These are phyloP conservation scores for Hyphodiscus sp. DNA, from an alignment of 2,329 filamentous ascomycete genomes.

Conservation along the genomic window DNA sequence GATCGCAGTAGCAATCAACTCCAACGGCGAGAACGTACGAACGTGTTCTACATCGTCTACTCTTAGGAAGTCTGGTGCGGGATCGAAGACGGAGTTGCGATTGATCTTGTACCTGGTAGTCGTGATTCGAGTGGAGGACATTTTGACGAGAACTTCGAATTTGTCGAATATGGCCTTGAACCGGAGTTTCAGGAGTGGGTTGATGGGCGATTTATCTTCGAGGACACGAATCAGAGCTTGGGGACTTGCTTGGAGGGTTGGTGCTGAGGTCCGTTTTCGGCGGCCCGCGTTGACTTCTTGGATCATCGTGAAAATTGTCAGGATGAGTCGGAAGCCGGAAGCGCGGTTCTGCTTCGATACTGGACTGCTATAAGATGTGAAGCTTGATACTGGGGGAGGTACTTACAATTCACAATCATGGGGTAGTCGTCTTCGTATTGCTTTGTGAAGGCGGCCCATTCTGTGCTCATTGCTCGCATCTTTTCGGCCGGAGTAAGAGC, in stretches of 20 bases:
- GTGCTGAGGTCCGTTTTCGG: constrained; percentile 10
- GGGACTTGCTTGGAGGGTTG: constrained; percentile 27
- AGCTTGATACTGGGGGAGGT: constrained; percentile 2
- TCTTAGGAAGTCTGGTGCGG: constrained; percentile 23
- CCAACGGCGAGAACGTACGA: constrained; percentile 31
- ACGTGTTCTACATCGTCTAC: constrained; percentile 23
- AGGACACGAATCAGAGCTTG: constrained; percentile 27
- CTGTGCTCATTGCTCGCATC: constrained; percentile 37
- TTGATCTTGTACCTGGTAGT: constrained; percentile 21
- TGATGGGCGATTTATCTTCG: constrained; percentile 25
- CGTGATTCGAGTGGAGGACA: constrained; percentile 23
- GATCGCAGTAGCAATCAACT: constrained; percentile 30
- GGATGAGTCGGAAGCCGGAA: constrained; percentile 29
- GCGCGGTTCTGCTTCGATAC: constrained; percentile 31
- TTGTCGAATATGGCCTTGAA: constrained; percentile 29
- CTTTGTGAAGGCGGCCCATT: constrained; percentile 39
- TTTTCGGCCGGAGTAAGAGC: constrained; percentile 39
- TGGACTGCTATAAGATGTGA: constrained; percentile 11
- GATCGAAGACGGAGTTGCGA: constrained; percentile 25
- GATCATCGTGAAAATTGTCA: constrained; percentile 32
- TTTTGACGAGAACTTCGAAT: constrained; percentile 27
- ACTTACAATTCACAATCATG: constrained; percentile 31
- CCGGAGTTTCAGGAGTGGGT: constrained; percentile 23
- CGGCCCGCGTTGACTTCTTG: constrained; percentile 23
- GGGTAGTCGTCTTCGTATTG: constrained; percentile 37